These are phyloP conservation scores for Myxozyma mucilagina DNA, from an alignment of 805 yeast genomes.

Conservation along the genomic window DNA sequence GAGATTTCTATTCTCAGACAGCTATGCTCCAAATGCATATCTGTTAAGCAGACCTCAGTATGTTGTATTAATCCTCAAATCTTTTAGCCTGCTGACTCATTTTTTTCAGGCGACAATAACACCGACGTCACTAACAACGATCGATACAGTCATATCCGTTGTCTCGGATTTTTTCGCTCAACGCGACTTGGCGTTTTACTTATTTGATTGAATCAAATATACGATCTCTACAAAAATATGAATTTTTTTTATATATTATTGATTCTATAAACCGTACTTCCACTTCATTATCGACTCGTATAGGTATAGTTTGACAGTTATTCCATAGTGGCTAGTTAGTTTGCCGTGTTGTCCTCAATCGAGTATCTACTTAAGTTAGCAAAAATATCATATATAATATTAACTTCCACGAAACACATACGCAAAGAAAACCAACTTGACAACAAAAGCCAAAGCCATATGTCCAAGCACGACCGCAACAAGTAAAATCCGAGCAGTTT, in stretches of 20 bases:
- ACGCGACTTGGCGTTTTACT: constrained; percentile 26
- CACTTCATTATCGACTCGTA: neutral
- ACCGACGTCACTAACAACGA: constrained; percentile 26
- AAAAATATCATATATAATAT: neutral
- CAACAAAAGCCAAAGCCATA: constrained; percentile 59
- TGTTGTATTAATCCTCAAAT: neutral
- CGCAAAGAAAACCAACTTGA: constrained; percentile 64
- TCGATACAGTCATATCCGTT: constrained; percentile 32
- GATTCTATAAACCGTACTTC: no score
- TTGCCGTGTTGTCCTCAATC: constrained; percentile 14
- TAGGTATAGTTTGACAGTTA: neutral
- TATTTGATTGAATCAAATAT: constrained; percentile 4
- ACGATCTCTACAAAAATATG: no score
- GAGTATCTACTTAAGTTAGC: constrained; percentile 7
- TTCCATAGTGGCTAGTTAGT: neutral
- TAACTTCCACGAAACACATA: neutral
- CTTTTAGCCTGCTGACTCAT: neutral
- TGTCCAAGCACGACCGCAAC: constrained; percentile 52
- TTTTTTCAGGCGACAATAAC: constrained; percentile 20
- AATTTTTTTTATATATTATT: no score
- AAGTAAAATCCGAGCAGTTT: constrained; percentile 43
- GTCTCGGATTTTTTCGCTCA: constrained; percentile 34
- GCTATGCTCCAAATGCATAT: constrained; percentile 42
- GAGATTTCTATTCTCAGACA: constrained; percentile 48
- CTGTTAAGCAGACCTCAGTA: constrained; percentile 27